A percentile compares a stretch with the other conserved stretches of the same genome.
phyloP scores from a whole-genome alignment of 2,329 filamentous ascomycete species.

The Blastomyces percursus region DNA sequence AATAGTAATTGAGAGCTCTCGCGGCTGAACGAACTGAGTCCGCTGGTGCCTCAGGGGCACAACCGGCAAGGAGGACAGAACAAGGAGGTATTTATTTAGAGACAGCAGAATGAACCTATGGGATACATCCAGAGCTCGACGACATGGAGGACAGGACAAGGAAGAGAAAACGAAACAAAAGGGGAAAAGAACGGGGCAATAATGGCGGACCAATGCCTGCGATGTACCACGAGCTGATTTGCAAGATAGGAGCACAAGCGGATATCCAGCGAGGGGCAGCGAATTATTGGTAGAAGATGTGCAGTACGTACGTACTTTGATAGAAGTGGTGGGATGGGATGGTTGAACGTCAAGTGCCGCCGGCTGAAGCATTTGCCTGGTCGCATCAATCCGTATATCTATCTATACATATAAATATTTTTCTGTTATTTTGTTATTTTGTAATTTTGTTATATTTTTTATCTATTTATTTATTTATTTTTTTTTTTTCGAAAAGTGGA shows the following conservation, averaged over 20 bases:
- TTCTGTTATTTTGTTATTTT: not conserved
- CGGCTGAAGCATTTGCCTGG: not conserved
- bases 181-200: slow-evolving; percentile 2
- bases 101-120: not conserved
- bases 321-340: not conserved
- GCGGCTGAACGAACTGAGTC: not conserved
- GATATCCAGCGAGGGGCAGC: not conserved
- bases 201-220: slow-evolving; percentile 5
- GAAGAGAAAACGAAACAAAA: slow-evolving; percentile 14
- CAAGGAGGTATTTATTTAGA: slow-evolving; percentile 4
- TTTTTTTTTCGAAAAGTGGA: not conserved
- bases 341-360: not conserved
- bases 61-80: not conserved
- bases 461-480: too few species aligned
- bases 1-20: slow-evolving; percentile 4
- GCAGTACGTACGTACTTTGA: slow-evolving; percentile 1
- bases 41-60: not conserved
- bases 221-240: slow-evolving; percentile 6
- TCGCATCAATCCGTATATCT: not conserved
- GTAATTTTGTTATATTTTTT: too few species aligned
- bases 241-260: slow-evolving; percentile 5
- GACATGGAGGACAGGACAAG: not conserved
- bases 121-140: slow-evolving; percentile 3
- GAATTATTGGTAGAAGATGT: slow-evolving; percentile 4
- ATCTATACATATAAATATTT: not conserved